A percentile compares a stretch with the other conserved stretches of the same genome.
phyloP scores from a whole-genome alignment of 495 filamentous ascomycete genomes.

The Wilcoxina mikolae region DNA sequence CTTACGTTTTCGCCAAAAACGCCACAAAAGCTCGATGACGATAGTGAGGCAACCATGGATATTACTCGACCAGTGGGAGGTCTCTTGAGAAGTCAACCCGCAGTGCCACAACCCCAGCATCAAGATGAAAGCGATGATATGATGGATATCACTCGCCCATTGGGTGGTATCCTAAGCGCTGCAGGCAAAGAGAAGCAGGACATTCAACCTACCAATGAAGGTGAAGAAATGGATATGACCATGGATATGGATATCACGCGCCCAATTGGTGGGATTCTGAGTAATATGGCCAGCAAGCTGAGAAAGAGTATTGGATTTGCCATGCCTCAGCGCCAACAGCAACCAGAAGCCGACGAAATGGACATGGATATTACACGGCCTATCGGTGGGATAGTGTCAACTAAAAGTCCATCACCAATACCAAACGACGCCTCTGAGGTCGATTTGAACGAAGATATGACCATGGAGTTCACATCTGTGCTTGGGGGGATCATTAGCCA shows the following conservation, averaged over 20 bases:
- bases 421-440: constrained; percentile 5
- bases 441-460: constrained; percentile 51
- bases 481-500: constrained; percentile 54
- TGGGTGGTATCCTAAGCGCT: constrained; percentile 40
- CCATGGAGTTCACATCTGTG: constrained; percentile 72
- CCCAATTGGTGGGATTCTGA: constrained; percentile 64
- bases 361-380: constrained; percentile 69
- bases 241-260: constrained; percentile 64
- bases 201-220: not conserved
- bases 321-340: not conserved
- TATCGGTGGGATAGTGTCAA: constrained; percentile 55
- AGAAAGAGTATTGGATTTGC: not conserved
- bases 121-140: constrained; percentile 31
- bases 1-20: constrained; percentile 6
- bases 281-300: not conserved
- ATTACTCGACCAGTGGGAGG: constrained; percentile 36
- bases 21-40: constrained; percentile 32
- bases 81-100: constrained; percentile 29
- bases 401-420: constrained; percentile 5
- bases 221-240: constrained; percentile 38
- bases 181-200: constrained; percentile 8
- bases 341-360: constrained; percentile 28
- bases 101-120: constrained; percentile 9
- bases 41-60: constrained; percentile 38
- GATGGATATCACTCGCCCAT: constrained; percentile 42